Percentiles rank a stretch among this genome's conserved stretches.
phyloP scores from a whole-genome alignment of 2,329 filamentous ascomycete genomes.

The Diaporthe sp. region DNA sequence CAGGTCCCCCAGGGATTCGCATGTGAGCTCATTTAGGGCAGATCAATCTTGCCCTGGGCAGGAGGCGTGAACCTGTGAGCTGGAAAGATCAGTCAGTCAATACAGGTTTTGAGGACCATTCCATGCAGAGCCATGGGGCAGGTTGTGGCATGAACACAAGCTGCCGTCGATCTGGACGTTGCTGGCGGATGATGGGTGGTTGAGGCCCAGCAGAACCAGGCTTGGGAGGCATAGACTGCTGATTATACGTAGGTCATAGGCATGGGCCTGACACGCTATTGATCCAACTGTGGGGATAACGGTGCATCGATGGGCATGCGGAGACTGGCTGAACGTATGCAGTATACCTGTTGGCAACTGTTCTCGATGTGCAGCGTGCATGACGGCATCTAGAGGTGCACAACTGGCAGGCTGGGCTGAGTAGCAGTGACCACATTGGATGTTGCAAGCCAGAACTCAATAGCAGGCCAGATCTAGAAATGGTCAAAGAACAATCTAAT shows the following conservation, averaged over 20 bases:
- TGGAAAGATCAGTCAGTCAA: background rate
- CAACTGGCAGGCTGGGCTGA: background rate
- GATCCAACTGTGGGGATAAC: background rate
- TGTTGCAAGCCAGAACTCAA: background rate
- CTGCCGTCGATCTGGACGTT: background rate
- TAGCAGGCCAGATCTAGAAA: background rate
- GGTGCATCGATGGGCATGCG: background rate
- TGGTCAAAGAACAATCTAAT: background rate
- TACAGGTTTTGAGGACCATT: slow-evolving; percentile 11
- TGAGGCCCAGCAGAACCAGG: background rate
- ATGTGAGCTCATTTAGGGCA: slow-evolving; percentile 25
- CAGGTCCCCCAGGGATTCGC: slow-evolving; percentile 17
- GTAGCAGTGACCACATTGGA: background rate
- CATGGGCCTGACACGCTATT: background rate
- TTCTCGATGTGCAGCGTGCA: background rate
- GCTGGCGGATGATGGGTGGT: background rate
- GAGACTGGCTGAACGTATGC: background rate
- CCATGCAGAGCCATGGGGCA: background rate
- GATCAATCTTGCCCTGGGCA: background rate
- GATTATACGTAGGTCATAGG: background rate
- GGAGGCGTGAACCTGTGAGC: background rate
- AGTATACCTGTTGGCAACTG: background rate
- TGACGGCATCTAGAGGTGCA: background rate
- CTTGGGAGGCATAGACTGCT: background rate
- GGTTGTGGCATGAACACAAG: background rate